Percentiles rank a stretch among this genome's conserved stretches.
phyloP scores from a whole-genome alignment of 2,329 filamentous ascomycete genomes.

The Pseudopyricularia cyperi region DNA sequence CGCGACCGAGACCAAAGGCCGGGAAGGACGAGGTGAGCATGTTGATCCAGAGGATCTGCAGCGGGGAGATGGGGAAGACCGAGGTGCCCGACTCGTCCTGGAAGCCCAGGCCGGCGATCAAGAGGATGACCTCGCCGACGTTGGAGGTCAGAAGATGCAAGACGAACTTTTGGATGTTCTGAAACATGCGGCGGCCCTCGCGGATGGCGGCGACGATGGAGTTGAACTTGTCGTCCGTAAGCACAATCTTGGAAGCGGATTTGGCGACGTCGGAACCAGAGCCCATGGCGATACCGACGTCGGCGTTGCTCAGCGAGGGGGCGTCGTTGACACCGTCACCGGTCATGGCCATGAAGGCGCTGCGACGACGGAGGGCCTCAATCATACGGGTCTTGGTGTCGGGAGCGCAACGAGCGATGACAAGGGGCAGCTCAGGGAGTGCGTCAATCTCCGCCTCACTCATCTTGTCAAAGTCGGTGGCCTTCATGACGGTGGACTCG shows the following conservation, averaged over 20 bases:
- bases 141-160: constrained; percentile 70
- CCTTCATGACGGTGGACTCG: constrained; percentile 60
- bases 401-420: constrained; percentile 74
- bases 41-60: constrained; percentile 89
- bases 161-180: constrained; percentile 83
- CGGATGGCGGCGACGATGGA: constrained; percentile 73
- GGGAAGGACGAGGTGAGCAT: constrained; percentile 83
- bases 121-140: constrained; percentile 68
- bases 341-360: constrained; percentile 72
- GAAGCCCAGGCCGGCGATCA: constrained; percentile 72
- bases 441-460: constrained; percentile 63
- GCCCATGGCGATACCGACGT: constrained; percentile 88
- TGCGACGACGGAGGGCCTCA: constrained; percentile 67
- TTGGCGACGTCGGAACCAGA: constrained; percentile 78
- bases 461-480: constrained; percentile 66
- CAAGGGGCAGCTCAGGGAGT: constrained; percentile 62
- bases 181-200: constrained; percentile 73
- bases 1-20: constrained; percentile 77
- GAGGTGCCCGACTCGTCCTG: constrained; percentile 59
- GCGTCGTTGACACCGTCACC: constrained; percentile 83
- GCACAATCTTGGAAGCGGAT: constrained; percentile 66
- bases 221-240: constrained; percentile 82
- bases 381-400: constrained; percentile 88
- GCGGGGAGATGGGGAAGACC: constrained; percentile 73
- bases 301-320: constrained; percentile 65